Evolutionary conservation across 768 basidiomycete genomes (phyloP).

Genomic region (Coprinopsis sp.): DNA sequence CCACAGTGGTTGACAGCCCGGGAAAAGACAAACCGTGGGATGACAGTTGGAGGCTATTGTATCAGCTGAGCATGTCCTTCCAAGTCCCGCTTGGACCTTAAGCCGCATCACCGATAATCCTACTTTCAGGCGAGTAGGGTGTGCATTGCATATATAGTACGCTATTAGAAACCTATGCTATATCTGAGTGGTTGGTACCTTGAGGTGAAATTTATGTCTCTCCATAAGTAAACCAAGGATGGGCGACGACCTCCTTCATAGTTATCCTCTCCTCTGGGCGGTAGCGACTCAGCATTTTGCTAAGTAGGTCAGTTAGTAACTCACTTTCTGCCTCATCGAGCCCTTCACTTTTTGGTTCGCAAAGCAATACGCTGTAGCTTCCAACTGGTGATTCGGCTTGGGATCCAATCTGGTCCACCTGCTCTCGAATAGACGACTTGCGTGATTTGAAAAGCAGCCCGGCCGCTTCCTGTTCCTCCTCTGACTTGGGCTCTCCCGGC

Average conservation of each 20-base stretch:
- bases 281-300: constrained; percentile 37
- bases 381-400: neutral
- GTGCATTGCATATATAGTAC: too few relatives aligned
- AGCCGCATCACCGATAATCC: too few relatives aligned
- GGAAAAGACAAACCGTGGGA: too few relatives aligned
- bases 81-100: too few relatives aligned
- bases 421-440: constrained; percentile 22
- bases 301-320: constrained; percentile 34
- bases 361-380: neutral
- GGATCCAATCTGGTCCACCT: neutral
- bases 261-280: constrained; percentile 37
- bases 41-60: too few relatives aligned
- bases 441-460: constrained; percentile 20
- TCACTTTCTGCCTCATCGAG: constrained; percentile 27
- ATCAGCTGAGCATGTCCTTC: too few relatives aligned
- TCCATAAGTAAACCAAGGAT: constrained; percentile 20
- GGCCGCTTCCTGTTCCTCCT: constrained; percentile 18
- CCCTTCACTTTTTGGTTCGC: constrained; percentile 10
- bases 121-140: too few relatives aligned
- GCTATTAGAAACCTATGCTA: too few relatives aligned
- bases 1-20: too few relatives aligned
- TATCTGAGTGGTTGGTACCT: too few relatives aligned
- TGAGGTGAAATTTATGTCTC: too few relatives aligned
- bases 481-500: constrained; percentile 27
- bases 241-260: constrained; percentile 29